Percentiles rank a stretch among this genome's conserved stretches.
These are phyloP conservation scores for Chalara sp. DNA, from an alignment of 2,329 filamentous ascomycete species.

Conservation along the genomic window DNA sequence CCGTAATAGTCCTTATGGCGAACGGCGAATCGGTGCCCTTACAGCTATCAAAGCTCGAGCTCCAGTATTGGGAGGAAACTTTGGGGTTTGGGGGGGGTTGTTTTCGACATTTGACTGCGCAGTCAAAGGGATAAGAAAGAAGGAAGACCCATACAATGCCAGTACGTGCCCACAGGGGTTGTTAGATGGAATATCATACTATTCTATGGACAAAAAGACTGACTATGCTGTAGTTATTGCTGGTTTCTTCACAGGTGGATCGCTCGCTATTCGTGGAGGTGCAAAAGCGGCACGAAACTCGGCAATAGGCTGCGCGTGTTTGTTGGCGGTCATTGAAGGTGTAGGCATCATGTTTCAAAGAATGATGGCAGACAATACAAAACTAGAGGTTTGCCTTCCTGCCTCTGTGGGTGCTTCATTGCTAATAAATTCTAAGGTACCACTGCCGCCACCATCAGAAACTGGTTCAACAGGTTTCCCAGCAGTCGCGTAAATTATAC, in stretches of 20 bases:
- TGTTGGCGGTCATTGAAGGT: constrained; percentile 93
- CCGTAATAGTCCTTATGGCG: constrained; percentile 83
- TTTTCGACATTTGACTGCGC: constrained; percentile 97
- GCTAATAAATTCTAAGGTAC: constrained; percentile 12
- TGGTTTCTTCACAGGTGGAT: constrained; percentile 92
- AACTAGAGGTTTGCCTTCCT: constrained; percentile 58
- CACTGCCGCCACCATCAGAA: constrained; percentile 24
- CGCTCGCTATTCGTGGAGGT: constrained; percentile 85
- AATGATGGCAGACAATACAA: constrained; percentile 86
- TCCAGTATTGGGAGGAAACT: constrained; percentile 94
- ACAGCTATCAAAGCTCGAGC: constrained; percentile 97
- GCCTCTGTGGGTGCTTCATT: constrained; percentile 3
- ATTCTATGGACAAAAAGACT: constrained; percentile 6
- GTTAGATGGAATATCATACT: neutral
- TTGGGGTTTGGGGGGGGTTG: constrained; percentile 93
- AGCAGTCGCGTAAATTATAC: constrained; percentile 20
- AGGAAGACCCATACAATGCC: constrained; percentile 97
- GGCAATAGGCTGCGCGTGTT: constrained; percentile 90
- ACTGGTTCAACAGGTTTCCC: constrained; percentile 22
- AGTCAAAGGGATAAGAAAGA: constrained; percentile 87
- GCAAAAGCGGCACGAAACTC: constrained; percentile 89
- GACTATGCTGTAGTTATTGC: constrained; percentile 58
- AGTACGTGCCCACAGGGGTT: constrained; percentile 43
- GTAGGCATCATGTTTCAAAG: constrained; percentile 93
- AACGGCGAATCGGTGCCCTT: constrained; percentile 90